phyloP scores from a whole-genome alignment of 208 protist genomes.

The Leishmania guyanensis region DNA sequence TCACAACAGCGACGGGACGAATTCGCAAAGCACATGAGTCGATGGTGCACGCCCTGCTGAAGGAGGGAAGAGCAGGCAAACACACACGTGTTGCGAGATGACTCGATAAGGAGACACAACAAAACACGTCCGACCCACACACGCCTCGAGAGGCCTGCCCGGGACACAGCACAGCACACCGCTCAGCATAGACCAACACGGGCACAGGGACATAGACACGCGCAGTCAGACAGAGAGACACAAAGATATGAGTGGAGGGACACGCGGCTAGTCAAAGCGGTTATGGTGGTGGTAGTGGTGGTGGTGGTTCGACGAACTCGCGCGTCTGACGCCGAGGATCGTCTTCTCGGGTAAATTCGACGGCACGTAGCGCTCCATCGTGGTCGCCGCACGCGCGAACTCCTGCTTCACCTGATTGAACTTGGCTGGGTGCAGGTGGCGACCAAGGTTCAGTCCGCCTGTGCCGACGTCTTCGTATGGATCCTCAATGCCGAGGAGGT shows the following conservation, averaged over 20 bases:
- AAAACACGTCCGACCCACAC: not conserved
- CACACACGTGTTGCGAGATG: not conserved
- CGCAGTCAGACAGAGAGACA: not conserved
- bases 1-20: not conserved
- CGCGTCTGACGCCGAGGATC: conserved; percentile 75
- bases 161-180: not conserved
- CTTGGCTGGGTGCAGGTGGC: conserved; percentile 86
- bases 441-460: conserved; percentile 86
- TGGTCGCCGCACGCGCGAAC: conserved; percentile 77
- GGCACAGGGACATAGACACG: not conserved
- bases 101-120: not conserved
- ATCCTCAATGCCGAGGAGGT: conserved; percentile 86
- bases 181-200: not conserved
- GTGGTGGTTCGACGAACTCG: conserved; percentile 40
- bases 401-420: conserved; percentile 91
- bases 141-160: not conserved
- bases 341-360: conserved; percentile 79
- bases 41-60: not conserved
- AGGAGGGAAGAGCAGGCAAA: not conserved
- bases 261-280: conserved; percentile 2
- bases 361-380: conserved; percentile 82
- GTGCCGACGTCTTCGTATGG: conserved; percentile 88
- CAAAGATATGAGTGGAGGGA: not conserved
- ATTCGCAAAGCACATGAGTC: not conserved
- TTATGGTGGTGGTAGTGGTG: conserved; percentile 17